phyloP scores from a whole-genome alignment of 495 filamentous ascomycete species.

The Penicillium angulare region DNA sequence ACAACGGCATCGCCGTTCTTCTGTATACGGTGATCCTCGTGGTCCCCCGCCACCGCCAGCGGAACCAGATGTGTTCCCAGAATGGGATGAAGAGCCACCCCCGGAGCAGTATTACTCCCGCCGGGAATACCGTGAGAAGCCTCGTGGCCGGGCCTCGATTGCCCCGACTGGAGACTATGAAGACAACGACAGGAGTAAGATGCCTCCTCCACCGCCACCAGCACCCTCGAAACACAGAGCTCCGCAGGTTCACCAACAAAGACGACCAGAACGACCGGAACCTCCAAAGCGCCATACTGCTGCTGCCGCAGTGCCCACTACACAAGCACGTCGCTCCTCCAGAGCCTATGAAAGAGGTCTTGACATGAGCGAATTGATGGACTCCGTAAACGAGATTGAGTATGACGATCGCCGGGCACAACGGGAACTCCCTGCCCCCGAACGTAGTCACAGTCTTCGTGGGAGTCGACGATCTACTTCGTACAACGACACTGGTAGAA shows the following conservation, averaged over 20 bases:
- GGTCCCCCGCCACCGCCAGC: constrained; percentile 22
- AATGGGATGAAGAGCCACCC: constrained; percentile 32
- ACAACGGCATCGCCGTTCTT: constrained; percentile 29
- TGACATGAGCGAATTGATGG: constrained; percentile 30
- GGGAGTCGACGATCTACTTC: constrained; percentile 24
- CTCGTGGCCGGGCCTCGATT: constrained; percentile 9
- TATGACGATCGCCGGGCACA: constrained; percentile 27
- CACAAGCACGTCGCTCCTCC: constrained; percentile 35
- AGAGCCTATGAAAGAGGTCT: too few species aligned
- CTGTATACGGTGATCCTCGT: too few species aligned
- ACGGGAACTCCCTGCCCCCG: constrained; percentile 29
- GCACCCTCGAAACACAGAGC: constrained; percentile 26
- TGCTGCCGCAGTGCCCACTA: constrained; percentile 23
- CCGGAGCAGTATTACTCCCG: constrained; percentile 20
- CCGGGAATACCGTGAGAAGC: background rate
- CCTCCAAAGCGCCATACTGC: constrained; percentile 28
- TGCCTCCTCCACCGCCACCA: constrained; percentile 43
- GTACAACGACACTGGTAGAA: constrained; percentile 34
- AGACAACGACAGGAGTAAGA: constrained; percentile 43
- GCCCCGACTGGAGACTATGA: constrained; percentile 23
- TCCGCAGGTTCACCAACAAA: constrained; percentile 37
- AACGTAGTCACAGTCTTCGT: constrained; percentile 36
- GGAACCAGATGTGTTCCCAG: constrained; percentile 23
- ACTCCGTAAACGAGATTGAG: constrained; percentile 33
- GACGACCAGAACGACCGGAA: constrained; percentile 25